Percentiles rank a stretch among this genome's conserved stretches.
Conservation (phyloP, 148 eudicot genomes). For the Chenopodium formosanum region DNA sequence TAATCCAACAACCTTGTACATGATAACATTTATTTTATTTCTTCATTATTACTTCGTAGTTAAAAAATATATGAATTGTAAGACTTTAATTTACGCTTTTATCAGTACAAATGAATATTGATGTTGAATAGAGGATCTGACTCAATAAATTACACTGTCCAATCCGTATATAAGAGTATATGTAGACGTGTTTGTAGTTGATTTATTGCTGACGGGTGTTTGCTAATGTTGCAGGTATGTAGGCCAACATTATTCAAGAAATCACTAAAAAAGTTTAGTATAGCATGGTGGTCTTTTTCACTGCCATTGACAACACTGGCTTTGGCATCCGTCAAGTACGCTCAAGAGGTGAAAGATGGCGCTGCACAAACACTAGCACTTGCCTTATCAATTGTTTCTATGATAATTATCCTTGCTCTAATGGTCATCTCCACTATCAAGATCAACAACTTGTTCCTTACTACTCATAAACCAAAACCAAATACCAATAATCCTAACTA, state of each 20-base stretch:
- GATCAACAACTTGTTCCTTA: conserved; percentile 20
- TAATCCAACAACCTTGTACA: too few relatives aligned
- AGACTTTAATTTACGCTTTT: too few relatives aligned
- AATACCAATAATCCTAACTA: too few relatives aligned
- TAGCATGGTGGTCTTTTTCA: conserved; percentile 80
- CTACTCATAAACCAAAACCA: not conserved
- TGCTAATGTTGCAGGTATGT: conserved; percentile 41
- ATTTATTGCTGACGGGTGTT: too few relatives aligned
- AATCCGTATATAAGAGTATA: too few relatives aligned
- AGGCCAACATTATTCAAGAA: conserved; percentile 70
- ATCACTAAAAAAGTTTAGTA: conserved; percentile 52
- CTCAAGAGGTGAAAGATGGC: conserved; percentile 33
- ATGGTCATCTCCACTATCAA: conserved; percentile 45
- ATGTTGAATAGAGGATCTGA: too few relatives aligned
- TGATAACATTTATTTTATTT: too few relatives aligned
- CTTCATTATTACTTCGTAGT: too few relatives aligned
- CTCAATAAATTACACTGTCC: too few relatives aligned
- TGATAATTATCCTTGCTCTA: conserved; percentile 43
- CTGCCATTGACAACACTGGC: conserved; percentile 56
- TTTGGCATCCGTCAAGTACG: conserved; percentile 47
- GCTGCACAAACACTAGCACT: conserved; percentile 37
- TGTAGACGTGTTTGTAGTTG: too few relatives aligned
- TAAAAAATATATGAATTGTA: too few relatives aligned
- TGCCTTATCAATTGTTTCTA: conserved; percentile 42
- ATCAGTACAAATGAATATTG: too few relatives aligned